phyloP scores from a whole-genome alignment of 768 basidiomycete genomes.

The Coprinopsis marcescibilis region DNA sequence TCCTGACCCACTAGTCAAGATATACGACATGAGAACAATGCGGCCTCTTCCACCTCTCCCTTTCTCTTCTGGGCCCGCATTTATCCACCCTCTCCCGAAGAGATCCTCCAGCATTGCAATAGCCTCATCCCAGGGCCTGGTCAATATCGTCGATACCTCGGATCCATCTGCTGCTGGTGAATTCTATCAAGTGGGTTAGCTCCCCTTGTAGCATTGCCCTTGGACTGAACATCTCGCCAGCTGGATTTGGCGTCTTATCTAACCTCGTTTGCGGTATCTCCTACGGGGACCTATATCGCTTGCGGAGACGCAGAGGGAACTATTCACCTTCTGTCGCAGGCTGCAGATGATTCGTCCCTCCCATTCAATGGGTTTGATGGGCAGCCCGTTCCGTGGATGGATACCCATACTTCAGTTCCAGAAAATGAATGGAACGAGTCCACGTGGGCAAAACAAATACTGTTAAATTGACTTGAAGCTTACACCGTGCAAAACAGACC shows the following conservation, averaged over 20 bases:
- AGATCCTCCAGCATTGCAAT: constrained; percentile 69
- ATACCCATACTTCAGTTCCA: constrained; percentile 60
- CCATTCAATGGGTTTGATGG: constrained; percentile 92
- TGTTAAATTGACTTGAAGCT: background rate
- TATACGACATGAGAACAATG: constrained; percentile 86
- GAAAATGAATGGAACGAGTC: constrained; percentile 76
- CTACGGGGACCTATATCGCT: constrained; percentile 86
- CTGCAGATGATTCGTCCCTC: constrained; percentile 50
- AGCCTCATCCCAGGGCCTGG: constrained; percentile 73
- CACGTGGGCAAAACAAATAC: constrained; percentile 43
- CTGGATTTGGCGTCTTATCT: constrained; percentile 71
- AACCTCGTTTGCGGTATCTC: constrained; percentile 75
- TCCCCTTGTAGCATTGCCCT: background rate
- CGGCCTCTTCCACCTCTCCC: constrained; percentile 78
- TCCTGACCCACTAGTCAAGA: constrained; percentile 88
- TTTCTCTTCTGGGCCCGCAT: constrained; percentile 82
- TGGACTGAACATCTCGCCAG: constrained; percentile 27
- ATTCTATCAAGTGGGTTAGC: constrained; percentile 69
- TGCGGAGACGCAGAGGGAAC: constrained; percentile 86
- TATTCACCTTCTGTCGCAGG: constrained; percentile 76
- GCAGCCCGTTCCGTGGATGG: constrained; percentile 80
- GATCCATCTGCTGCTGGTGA: constrained; percentile 62
- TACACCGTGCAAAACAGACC: constrained; percentile 56
- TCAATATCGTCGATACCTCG: constrained; percentile 79
- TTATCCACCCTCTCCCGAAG: constrained; percentile 75